Base-by-base conservation (phyloP, 495 filamentous ascomycete genomes). In the Penicillium ochrochloron region DNA sequence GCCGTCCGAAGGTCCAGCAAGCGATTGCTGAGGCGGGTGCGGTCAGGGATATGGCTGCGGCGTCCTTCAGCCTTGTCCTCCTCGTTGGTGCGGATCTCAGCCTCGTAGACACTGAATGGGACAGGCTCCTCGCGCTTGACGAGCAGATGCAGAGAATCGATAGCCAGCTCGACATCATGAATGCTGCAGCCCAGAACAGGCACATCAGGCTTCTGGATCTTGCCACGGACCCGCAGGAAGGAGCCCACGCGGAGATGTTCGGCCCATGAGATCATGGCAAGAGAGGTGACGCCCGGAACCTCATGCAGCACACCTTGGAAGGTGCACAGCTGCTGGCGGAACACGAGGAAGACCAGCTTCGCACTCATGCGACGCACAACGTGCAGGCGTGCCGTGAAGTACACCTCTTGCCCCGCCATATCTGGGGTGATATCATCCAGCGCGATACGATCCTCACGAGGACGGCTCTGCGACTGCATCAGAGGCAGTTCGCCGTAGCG, bases 321-420 rank as follows among this genome's bases (percentile, higher is more conserved):
- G 4, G 91, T 88, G 63, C 79, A 82, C 37, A 89, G 82, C 72
- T 91, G 89, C 80, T 96, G 90, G 53, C 93, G 87, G 64, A 98
- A 88, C 67, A 95, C 90, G 66, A 97, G 80, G 76, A 97, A 97
- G 63, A 88, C 90, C 75, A 98, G 87, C 76, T 96, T 94, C 66
- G 92, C 86, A 65, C 93, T 92, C 83, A 97, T 89, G 58, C 90
- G 89, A 59, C 94, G 86, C 3, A 92, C 75, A 63, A 93, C 91
- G 74, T 97, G 92, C 39, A 98, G 76, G 69, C 91, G 88, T 7
- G 90, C 93, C n/a, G 90, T 88, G 67, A 97, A 88, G 54, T 82
- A 75, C 51, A 97, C 81, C 52, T 86, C 83, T 73, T 94, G 84
- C 37, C 90, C 92, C 7, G 89, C 76, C 72, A 88, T 78, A 25